Evolutionary conservation across 1,284 basidiomycete genomes (phyloP).

Genomic region (Papiliotrema nemorosa): DNA sequence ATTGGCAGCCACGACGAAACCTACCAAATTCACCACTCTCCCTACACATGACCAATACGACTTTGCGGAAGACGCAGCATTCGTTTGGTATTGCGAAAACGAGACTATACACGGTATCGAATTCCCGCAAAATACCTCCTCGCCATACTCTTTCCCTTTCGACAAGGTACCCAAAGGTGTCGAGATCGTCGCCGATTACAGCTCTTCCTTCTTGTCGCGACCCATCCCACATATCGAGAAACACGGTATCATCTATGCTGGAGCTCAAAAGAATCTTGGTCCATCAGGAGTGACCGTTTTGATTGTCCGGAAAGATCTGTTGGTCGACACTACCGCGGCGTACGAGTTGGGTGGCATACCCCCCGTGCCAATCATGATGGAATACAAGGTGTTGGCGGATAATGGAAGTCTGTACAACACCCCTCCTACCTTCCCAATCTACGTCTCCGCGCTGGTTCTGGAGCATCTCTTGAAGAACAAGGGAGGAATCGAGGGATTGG

Average conservation of each 20-base stretch:
- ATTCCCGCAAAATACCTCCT: slow-evolving; percentile 66
- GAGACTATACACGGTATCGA: slow-evolving; percentile 97
- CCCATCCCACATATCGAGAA: slow-evolving; percentile 81
- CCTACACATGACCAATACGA: slow-evolving; percentile 68
- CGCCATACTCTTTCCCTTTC: slow-evolving; percentile 91
- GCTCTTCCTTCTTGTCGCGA: slow-evolving; percentile 95
- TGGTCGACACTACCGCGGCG: slow-evolving; percentile 80
- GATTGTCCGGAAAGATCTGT: slow-evolving; percentile 87
- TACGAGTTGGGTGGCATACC: slow-evolving; percentile 68
- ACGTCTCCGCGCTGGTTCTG: slow-evolving; percentile 85
- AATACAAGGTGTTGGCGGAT: slow-evolving; percentile 82
- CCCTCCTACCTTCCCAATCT: slow-evolving; percentile 87
- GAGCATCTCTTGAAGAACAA: slow-evolving; percentile 60
- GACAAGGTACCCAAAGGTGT: slow-evolving; percentile 62
- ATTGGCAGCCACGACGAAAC: slow-evolving; percentile 65
- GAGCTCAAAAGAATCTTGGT: slow-evolving; percentile 98
- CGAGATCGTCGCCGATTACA: slow-evolving; percentile 92
- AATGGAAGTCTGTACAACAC: slow-evolving; percentile 89
- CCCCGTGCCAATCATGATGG: slow-evolving; percentile 57
- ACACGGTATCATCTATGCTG: slow-evolving; percentile 92
- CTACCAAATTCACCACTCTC: slow-evolving; percentile 73
- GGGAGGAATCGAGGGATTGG: slow-evolving; percentile 70
- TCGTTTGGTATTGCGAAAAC: slow-evolving; percentile 99
- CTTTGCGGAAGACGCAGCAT: slow-evolving; percentile 73
- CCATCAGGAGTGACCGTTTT: slow-evolving; percentile 90